Base-by-base conservation (phyloP, 1,284 basidiomycete genomes). In the Ustilago loliicola region DNA sequence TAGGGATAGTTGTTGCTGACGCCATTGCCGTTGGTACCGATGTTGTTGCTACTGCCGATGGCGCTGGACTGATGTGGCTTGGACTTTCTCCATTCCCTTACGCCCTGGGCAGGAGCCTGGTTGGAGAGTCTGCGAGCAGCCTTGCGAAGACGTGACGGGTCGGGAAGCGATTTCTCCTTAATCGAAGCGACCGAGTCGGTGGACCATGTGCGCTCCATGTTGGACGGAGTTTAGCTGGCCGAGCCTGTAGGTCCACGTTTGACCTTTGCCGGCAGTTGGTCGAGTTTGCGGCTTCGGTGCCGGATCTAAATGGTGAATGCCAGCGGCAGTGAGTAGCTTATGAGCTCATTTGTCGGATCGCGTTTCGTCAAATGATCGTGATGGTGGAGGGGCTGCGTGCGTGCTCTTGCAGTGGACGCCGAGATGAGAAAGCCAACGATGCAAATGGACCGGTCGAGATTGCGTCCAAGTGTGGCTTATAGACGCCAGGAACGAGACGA, bases 131-230 rank as follows among this genome's bases (percentile, higher is more conserved):
- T 56, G 27, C 78, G 68, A 38, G 62, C 72, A 10, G 77, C 66
- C 57, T 71, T 79, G 48, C 78, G 73, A 3, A 72, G 59, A 23
- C 61, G 67, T 3, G 57, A 51, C 27, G 78, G 66, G 42, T 80
- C 72, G 2, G 71, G 70, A 6, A 61, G 59, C 53, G 73, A 69
- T 13, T 45, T 56, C 27, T 72, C 65, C 34, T 62, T 66, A 30
- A 66, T 66, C 34, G 76, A 70, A 9, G 77, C 61, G 2, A 66
- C 65, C 61, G 76, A 74, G 55, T 79, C 77, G 61, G 77, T 75
- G 25, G 77, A 79, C 72, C 72, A 79, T 27, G 38, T 75, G 42
- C 72, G 72, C 51, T 79, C 69, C 77, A 79, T 79, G 25, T 23
- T 59, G 58, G 32, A 8, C 25, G 7, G 0, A 47, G 11, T 21